Percentiles rank a stretch among this genome's conserved stretches.
Evolutionary conservation across 352 stramenopile species (phyloP).

Genomic region (Pythium periplocum): DNA sequence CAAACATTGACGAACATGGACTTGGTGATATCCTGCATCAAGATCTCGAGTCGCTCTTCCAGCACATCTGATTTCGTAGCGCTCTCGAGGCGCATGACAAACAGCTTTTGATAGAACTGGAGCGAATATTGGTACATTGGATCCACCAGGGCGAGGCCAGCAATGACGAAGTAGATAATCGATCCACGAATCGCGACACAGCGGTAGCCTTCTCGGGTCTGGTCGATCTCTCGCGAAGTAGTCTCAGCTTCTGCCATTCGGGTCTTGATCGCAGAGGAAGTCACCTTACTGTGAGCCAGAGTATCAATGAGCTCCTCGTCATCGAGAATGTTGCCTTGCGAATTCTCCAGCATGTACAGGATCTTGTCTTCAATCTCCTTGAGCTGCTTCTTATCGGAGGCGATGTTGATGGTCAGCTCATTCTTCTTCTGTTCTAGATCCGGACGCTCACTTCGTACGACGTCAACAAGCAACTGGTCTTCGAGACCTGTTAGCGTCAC

Average conservation of each 20-base stretch:
- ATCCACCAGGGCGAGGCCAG: conserved; percentile 88
- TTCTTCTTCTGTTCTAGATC: conserved; percentile 92
- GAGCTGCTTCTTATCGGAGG: conserved; percentile 89
- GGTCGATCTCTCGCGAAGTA: conserved; percentile 88
- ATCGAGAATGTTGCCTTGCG: conserved; percentile 92
- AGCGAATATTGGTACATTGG: conserved; percentile 95
- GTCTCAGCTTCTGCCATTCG: conserved; percentile 88
- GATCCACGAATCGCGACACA: conserved; percentile 87
- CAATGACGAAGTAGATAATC: conserved; percentile 94
- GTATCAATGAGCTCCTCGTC: conserved; percentile 93
- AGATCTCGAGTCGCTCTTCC: conserved; percentile 76
- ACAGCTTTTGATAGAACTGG: conserved; percentile 93
- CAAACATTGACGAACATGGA: conserved; percentile 95
- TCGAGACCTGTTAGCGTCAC: conserved; percentile 90
- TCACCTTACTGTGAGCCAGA: conserved; percentile 87
- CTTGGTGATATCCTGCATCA: conserved; percentile 89
- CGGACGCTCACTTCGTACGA: conserved; percentile 88
- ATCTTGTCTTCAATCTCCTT: conserved; percentile 96
- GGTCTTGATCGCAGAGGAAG: conserved; percentile 85
- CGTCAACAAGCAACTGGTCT: conserved; percentile 91
- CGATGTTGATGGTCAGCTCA: conserved; percentile 90
- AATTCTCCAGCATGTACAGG: conserved; percentile 90
- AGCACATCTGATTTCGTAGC: conserved; percentile 80
- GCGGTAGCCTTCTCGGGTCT: conserved; percentile 88
- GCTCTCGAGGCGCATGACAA: conserved; percentile 84